phyloP scores from a whole-genome alignment of 139 green algal genomes.

The Microglena sp. region DNA sequence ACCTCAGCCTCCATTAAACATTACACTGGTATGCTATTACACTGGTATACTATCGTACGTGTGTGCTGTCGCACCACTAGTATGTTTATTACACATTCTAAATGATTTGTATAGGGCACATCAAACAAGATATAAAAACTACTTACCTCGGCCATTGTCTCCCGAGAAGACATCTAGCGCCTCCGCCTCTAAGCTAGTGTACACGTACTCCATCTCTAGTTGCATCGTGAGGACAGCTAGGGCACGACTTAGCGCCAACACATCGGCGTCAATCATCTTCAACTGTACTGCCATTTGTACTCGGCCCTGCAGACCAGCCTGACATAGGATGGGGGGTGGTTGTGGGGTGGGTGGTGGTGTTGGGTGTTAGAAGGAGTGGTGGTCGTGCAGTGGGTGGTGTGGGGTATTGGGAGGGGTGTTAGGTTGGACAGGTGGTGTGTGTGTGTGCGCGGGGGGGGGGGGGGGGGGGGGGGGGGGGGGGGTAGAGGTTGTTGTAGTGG shows the following conservation, averaged over 20 bases:
- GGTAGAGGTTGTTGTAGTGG: no score
- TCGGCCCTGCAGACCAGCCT: constrained; percentile 4
- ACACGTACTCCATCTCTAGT: constrained; percentile 89
- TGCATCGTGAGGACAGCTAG: constrained; percentile 72
- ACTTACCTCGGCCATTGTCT: no score
- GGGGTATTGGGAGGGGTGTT: not conserved
- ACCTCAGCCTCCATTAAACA: no score
- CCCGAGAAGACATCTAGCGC: constrained; percentile 72
- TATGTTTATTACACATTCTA: no score
- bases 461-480: no score
- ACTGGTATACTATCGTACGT: no score
- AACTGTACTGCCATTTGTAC: constrained; percentile 66
- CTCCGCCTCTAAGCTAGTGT: constrained; percentile 76
- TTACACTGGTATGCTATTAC: no score
- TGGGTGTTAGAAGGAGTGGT: no score
- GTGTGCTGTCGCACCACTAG: no score
- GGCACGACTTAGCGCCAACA: constrained; percentile 38
- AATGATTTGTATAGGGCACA: no score
- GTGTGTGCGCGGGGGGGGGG: constrained; percentile 4
- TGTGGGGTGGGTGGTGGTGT: no score
- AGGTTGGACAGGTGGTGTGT: not conserved
- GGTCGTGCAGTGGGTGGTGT: not conserved
- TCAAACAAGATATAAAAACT: no score
- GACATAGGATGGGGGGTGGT: not conserved
- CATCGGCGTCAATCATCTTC: constrained; percentile 62